phyloP scores from a whole-genome alignment of 2,329 filamentous ascomycete genomes.

The Pyricularia sp. region DNA sequence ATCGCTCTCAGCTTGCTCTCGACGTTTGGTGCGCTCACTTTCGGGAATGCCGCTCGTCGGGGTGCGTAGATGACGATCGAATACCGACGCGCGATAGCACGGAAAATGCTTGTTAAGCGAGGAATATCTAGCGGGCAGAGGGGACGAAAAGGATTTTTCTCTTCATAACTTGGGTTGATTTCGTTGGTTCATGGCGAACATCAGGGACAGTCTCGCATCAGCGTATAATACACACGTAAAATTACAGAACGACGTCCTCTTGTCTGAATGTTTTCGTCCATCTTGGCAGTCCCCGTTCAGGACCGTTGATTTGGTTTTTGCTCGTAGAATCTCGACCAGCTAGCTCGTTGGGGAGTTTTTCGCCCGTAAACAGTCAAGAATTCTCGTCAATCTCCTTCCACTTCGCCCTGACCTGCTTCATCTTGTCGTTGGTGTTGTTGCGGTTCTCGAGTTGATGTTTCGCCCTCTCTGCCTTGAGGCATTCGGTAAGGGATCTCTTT shows the following conservation, averaged over 20 bases:
- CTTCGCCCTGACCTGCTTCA: constrained; percentile 62
- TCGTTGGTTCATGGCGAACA: background rate
- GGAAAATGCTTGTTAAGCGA: background rate
- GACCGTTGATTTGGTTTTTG: background rate
- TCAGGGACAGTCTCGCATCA: background rate
- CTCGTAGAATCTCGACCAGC: background rate
- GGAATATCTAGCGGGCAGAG: background rate
- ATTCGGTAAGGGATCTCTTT: constrained; percentile 77
- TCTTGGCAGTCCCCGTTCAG: constrained; percentile 7
- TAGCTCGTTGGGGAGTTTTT: background rate
- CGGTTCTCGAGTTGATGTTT: constrained; percentile 73
- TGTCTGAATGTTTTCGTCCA: constrained; percentile 6
- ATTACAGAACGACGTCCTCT: background rate
- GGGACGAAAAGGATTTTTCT: background rate
- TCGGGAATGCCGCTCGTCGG: constrained; percentile 58
- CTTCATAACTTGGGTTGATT: background rate
- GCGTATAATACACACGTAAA: background rate
- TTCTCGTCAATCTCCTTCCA: constrained; percentile 75
- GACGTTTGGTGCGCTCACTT: constrained; percentile 67
- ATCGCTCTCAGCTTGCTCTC: constrained; percentile 71
- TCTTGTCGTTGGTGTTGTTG: constrained; percentile 57
- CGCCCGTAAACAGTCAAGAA: constrained; percentile 29
- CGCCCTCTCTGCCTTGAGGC: constrained; percentile 69
- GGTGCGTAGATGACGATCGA: constrained; percentile 20
- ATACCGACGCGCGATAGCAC: background rate